Evolutionary conservation across 257 asterid species (phyloP).

Genomic region (Solanum bukasovii): DNA sequence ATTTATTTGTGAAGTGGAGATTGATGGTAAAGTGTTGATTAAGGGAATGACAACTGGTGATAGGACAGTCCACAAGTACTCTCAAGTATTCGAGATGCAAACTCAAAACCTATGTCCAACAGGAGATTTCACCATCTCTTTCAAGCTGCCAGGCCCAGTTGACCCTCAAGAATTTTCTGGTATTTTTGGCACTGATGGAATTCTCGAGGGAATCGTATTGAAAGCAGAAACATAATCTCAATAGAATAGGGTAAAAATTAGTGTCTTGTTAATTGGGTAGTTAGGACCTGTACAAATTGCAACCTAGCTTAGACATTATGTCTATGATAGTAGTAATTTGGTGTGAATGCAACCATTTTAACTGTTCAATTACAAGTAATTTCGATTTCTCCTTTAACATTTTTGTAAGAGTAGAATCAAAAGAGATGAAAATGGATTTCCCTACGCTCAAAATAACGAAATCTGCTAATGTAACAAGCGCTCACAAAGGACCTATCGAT

Average conservation of each 20-base stretch:
- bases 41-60: conserved; percentile 64
- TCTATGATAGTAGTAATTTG: not conserved
- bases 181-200: conserved; percentile 65
- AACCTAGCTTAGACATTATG: not conserved
- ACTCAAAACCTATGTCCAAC: conserved; percentile 73
- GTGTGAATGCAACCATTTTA: not conserved
- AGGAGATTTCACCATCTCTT: conserved; percentile 62
- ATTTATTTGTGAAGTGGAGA: conserved; percentile 74
- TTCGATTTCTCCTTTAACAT: too few species aligned
- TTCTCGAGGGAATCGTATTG: conserved; percentile 64
- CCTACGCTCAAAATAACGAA: too few species aligned
- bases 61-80: conserved; percentile 26
- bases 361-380: not conserved
- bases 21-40: conserved; percentile 53
- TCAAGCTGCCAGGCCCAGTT: conserved; percentile 82
- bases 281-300: not conserved
- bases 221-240: conserved; percentile 15
- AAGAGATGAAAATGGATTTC: too few species aligned
- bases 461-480: too few species aligned
- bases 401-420: too few species aligned
- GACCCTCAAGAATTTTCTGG: conserved; percentile 65
- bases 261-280: too few species aligned
- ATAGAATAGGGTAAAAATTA: not conserved
- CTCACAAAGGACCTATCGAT: too few species aligned
- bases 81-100: conserved; percentile 61